Evolutionary conservation across 257 asterid species (phyloP).

Genomic region (Verbena officinalis): DNA sequence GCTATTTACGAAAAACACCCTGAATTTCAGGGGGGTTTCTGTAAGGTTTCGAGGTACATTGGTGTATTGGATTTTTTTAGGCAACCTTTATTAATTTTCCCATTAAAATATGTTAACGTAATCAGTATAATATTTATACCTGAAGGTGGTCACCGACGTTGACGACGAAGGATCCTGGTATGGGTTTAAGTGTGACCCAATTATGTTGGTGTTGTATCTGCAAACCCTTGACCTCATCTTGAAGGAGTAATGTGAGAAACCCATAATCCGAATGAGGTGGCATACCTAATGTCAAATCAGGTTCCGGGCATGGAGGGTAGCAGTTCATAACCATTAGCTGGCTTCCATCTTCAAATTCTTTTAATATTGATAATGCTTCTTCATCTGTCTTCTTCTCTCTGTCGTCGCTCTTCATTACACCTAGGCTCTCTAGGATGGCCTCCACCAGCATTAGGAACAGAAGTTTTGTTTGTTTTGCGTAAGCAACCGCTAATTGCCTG

Average conservation of each 20-base stretch:
- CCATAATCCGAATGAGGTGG: conserved; percentile 97
- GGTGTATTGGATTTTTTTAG: too few relatives aligned
- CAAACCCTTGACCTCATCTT: conserved; percentile 81
- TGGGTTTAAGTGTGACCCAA: conserved; percentile 75
- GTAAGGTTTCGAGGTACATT: too few relatives aligned
- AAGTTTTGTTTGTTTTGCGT: conserved; percentile 56
- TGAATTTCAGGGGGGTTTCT: too few relatives aligned
- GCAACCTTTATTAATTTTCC: too few relatives aligned
- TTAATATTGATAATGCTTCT: conserved; percentile 32
- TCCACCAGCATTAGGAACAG: conserved; percentile 63
- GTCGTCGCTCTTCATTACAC: conserved; percentile 29
- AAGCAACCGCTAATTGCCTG: conserved; percentile 59
- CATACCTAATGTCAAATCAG: conserved; percentile 85
- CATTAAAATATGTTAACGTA: neutral
- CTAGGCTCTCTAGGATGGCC: conserved; percentile 81
- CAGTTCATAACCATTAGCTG: conserved; percentile 81
- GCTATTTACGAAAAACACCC: too few relatives aligned
- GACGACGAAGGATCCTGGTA: conserved; percentile 86
- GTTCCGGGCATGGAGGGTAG: conserved; percentile 90
- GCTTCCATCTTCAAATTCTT: conserved; percentile 79
- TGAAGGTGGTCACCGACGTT: conserved; percentile 96
- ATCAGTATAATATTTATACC: conserved; percentile 40
- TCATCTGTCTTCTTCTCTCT: conserved; percentile 37
- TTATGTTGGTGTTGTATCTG: conserved; percentile 52
- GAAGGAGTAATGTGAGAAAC: conserved; percentile 76